A percentile compares a stretch with the other conserved stretches of the same genome.
Evolutionary conservation across 2,329 filamentous ascomycete species (phyloP).

Genomic region (Epichloe brachyelytri): DNA sequence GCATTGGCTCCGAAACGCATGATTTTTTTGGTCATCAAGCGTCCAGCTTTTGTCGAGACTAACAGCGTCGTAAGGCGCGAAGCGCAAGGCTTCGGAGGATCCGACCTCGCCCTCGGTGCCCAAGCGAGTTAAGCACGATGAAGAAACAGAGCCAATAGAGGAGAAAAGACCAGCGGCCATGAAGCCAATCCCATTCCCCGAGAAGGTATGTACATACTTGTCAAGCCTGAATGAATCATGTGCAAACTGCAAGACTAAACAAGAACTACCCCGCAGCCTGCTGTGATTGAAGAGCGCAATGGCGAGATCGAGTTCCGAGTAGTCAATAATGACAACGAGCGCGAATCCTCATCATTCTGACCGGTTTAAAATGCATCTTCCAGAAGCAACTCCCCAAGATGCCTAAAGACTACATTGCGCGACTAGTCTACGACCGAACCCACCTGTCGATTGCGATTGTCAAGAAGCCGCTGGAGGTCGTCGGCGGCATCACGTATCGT

Average conservation of each 20-base stretch:
- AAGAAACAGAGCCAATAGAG: constrained; percentile 13
- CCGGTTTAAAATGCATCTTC: constrained; percentile 93
- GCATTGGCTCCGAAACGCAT: background rate
- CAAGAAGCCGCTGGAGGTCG: constrained; percentile 90
- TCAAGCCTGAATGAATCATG: too few relatives aligned
- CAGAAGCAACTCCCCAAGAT: constrained; percentile 98
- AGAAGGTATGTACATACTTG: constrained; percentile 48
- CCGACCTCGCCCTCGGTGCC: constrained; percentile 45
- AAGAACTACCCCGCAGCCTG: background rate
- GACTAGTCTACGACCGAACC: constrained; percentile 91
- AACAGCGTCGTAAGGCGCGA: constrained; percentile 30
- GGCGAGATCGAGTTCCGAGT: constrained; percentile 95
- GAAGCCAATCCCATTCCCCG: constrained; percentile 71
- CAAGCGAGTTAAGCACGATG: constrained; percentile 50
- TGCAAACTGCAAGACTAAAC: background rate
- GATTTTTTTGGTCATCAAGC: background rate
- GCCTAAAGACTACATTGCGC: constrained; percentile 98
- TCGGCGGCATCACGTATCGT: constrained; percentile 91
- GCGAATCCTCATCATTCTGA: constrained; percentile 90
- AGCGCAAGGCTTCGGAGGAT: constrained; percentile 63
- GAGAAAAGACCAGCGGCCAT: constrained; percentile 35
- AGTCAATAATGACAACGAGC: constrained; percentile 87
- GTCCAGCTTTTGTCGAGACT: background rate
- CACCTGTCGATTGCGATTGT: constrained; percentile 95
- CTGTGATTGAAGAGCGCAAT: constrained; percentile 60